Conservation (phyloP, 805 yeast species). For the Saturnispora mendoncae region DNA sequence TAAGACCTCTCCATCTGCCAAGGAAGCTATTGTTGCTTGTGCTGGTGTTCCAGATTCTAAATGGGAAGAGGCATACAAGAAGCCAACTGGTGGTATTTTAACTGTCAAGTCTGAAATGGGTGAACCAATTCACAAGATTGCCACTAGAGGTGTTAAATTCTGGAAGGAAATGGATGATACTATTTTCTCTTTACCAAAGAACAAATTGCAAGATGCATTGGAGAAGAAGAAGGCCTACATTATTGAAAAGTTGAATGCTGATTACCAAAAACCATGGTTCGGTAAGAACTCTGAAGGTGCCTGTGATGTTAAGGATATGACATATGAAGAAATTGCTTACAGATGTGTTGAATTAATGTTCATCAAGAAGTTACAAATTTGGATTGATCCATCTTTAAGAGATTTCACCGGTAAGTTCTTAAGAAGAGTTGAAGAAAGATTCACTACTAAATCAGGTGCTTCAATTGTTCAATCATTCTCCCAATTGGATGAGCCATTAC, state of each 20-base stretch:
- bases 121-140: constrained; percentile 97
- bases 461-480: constrained; percentile 70
- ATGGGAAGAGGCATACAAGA: constrained; percentile 94
- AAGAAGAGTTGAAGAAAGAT: constrained; percentile 96
- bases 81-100: constrained; percentile 93
- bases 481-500: constrained; percentile 61
- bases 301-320: constrained; percentile 91
- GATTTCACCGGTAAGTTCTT: constrained; percentile 79
- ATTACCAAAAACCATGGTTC: constrained; percentile 98
- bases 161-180: constrained; percentile 98
- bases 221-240: constrained; percentile 79
- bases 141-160: constrained; percentile 93
- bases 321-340: constrained; percentile 81
- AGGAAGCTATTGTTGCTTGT: constrained; percentile 81
- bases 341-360: constrained; percentile 85
- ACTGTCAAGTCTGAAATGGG: constrained; percentile 99
- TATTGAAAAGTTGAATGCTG: constrained; percentile 78
- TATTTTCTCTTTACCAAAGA: constrained; percentile 83
- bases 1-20: constrained; percentile 87
- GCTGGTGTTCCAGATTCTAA: constrained; percentile 79
- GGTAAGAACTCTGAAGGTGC: constrained; percentile 68
- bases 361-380: constrained; percentile 65
- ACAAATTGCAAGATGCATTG: constrained; percentile 73
- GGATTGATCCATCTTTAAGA: constrained; percentile 85
- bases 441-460: constrained; percentile 45